Conservation (phyloP, 2,329 filamentous ascomycete genomes). For the Microascus cirrosus region DNA sequence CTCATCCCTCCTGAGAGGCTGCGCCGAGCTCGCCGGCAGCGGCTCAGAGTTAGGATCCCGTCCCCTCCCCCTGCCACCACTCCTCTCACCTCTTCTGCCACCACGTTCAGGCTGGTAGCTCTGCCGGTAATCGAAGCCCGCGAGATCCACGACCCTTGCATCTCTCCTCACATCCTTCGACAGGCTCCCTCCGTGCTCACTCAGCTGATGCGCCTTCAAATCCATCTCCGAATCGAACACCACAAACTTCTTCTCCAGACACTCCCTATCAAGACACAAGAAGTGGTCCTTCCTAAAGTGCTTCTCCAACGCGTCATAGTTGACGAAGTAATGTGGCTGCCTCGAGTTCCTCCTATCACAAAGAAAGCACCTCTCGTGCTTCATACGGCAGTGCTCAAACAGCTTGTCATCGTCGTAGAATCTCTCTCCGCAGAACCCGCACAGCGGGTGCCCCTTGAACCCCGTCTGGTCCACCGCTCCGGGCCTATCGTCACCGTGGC, state of each 20-base stretch:
- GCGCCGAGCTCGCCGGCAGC: constrained; percentile 63
- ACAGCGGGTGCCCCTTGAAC: constrained; percentile 91
- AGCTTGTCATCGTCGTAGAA: constrained; percentile 97
- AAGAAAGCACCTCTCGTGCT: constrained; percentile 89
- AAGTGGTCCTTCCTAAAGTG: constrained; percentile 87
- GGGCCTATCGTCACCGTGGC: constrained; percentile 79
- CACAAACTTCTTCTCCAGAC: constrained; percentile 93
- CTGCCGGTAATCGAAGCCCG: constrained; percentile 68
- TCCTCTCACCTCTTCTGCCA: constrained; percentile 24
- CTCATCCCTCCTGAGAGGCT: constrained; percentile 75
- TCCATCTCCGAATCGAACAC: constrained; percentile 95
- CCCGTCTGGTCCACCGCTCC: constrained; percentile 87
- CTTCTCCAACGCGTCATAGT: constrained; percentile 76
- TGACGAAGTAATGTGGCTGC: constrained; percentile 79
- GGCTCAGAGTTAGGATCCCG: constrained; percentile 81
- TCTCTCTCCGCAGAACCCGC: constrained; percentile 79
- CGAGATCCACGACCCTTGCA: constrained; percentile 75
- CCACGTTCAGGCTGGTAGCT: constrained; percentile 56
- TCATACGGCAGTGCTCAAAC: constrained; percentile 84
- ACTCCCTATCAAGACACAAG: constrained; percentile 74
- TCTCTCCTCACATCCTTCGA: constrained; percentile 79
- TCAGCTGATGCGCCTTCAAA: constrained; percentile 83
- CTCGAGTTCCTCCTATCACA: constrained; percentile 65
- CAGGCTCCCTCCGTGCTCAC: constrained; percentile 65
- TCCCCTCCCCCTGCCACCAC: constrained; percentile 58